Conservation (phyloP, 495 filamentous ascomycete genomes). For the Evernia prunastri region DNA sequence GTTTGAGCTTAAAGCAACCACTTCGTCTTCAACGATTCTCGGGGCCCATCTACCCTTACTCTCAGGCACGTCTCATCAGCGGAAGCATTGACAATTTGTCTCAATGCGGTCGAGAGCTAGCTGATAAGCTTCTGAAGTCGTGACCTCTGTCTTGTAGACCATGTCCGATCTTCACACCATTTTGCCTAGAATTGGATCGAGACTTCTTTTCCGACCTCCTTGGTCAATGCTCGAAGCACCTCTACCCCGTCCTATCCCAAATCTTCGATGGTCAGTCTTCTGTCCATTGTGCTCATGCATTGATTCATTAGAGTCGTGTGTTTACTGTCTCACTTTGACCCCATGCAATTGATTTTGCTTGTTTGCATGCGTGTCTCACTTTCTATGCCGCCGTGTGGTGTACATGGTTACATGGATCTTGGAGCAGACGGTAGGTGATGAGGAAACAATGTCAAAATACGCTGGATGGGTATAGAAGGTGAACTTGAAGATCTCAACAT, state of each 20-base stretch:
- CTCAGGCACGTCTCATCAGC: slow-evolving; percentile 1
- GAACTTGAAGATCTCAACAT: not conserved
- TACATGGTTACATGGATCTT: not conserved
- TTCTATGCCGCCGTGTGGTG: not conserved
- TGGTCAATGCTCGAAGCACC: not conserved
- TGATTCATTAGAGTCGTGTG: not conserved
- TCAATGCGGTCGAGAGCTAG: not conserved
- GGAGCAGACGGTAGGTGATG: not conserved
- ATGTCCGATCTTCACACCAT: not conserved
- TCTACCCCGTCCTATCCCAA: not conserved
- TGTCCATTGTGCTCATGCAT: not conserved
- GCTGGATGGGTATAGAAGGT: not conserved
- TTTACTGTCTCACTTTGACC: not conserved
- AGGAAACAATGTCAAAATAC: not conserved
- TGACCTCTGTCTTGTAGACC: not conserved
- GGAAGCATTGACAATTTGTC: not conserved
- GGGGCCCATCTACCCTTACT: not conserved
- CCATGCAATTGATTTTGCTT: not conserved
- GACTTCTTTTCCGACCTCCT: not conserved
- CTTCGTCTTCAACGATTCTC: slow-evolving; percentile 9
- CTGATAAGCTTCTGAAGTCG: not conserved
- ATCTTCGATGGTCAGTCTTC: not conserved
- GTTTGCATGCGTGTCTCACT: not conserved
- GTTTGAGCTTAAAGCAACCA: slow-evolving; percentile 18
- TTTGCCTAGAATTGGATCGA: not conserved